Evolutionary conservation across 202 grass and related monocot genomes (phyloP).

Genomic region (Digitaria exilis): DNA sequence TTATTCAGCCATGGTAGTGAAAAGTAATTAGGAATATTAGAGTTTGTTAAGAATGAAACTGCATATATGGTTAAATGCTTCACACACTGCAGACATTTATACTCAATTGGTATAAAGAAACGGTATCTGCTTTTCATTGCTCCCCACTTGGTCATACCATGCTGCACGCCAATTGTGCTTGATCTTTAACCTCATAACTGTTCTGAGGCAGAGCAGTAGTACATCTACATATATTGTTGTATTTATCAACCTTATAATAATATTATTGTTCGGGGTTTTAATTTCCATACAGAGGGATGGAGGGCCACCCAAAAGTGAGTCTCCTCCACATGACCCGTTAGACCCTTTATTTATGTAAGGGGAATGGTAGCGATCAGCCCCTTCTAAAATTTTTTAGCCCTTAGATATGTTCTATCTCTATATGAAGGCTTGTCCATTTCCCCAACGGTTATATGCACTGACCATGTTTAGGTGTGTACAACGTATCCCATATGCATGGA

Average conservation of each 20-base stretch:
- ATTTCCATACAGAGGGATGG: no score
- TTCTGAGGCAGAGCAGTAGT: no score
- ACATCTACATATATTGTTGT: no score
- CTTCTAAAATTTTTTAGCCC: no score
- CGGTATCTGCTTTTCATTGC: not conserved
- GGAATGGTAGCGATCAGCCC: no score
- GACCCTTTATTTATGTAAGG: no score
- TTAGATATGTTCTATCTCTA: no score
- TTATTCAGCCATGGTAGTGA: not conserved
- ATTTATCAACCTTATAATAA: not conserved
- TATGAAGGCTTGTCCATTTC: no score
- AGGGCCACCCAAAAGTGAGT: no score
- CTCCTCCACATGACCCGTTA: no score
- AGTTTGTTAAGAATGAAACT: not conserved
- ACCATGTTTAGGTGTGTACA: not conserved
- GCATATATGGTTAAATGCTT: not conserved
- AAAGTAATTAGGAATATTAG: slow-evolving; percentile 22
- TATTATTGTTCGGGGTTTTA: no score
- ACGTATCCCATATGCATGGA: not conserved
- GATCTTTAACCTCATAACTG: not conserved
- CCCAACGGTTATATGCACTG: not conserved
- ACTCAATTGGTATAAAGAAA: not conserved
- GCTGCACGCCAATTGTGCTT: not conserved
- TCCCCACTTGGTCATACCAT: not conserved
- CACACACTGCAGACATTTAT: not conserved